Conservation (phyloP, 805 yeast genomes). For the Starmerella potacharoeniae region DNA sequence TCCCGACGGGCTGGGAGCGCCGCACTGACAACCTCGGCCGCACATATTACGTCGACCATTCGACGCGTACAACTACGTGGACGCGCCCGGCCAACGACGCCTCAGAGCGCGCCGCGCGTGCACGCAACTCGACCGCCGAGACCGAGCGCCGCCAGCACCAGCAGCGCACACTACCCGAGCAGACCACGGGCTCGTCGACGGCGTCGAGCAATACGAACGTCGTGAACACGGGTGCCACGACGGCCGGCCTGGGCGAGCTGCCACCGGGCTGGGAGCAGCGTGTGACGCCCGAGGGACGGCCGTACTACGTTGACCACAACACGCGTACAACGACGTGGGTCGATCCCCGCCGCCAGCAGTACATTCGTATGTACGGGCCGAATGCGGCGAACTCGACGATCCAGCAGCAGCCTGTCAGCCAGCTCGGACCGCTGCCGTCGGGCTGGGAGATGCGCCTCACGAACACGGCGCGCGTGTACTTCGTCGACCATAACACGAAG, state of each 20-base stretch:
- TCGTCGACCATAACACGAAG: constrained; percentile 97
- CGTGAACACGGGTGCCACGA: constrained; percentile 76
- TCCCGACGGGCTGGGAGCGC: constrained; percentile 99
- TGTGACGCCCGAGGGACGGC: constrained; percentile 94
- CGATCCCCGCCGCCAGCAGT: constrained; percentile 98
- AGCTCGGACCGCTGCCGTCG: constrained; percentile 92
- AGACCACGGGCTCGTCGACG: constrained; percentile 31
- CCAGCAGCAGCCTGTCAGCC: constrained; percentile 96
- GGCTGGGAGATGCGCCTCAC: constrained; percentile 99
- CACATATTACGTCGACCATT: constrained; percentile 95
- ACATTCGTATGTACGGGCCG: constrained; percentile 82
- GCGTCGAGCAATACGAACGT: constrained; percentile 26
- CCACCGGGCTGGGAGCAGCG: constrained; percentile 99
- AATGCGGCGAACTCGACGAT: constrained; percentile 67
- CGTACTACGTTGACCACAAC: constrained; percentile 96
- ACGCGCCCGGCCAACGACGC: constrained; percentile 79
- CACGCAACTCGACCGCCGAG: constrained; percentile 54
- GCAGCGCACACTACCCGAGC: constrained; percentile 78
- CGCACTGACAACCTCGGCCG: constrained; percentile 96
- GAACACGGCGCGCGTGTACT: constrained; percentile 94
- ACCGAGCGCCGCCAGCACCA: constrained; percentile 85
- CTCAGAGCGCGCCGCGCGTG: constrained; percentile 56
- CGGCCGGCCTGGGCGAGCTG: constrained; percentile 90
- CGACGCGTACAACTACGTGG: constrained; percentile 98
- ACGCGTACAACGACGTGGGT: constrained; percentile 99